Evolutionary conservation across 768 basidiomycete species (phyloP), one percentile per base, ranked within the genome.

Genomic region (Lanmaoa pseudosensibilis): DNA sequence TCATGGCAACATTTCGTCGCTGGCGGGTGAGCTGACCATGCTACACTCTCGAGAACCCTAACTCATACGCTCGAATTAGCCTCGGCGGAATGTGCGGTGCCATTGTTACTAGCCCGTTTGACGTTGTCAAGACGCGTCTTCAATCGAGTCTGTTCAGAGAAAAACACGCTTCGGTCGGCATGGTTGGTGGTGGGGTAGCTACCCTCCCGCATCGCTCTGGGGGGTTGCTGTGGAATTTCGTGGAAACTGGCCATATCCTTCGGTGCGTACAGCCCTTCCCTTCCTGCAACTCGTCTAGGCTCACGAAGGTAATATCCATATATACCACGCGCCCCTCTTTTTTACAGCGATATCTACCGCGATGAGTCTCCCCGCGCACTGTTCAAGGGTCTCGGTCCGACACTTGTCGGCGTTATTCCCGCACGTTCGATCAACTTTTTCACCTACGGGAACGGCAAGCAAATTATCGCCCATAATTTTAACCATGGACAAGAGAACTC

Each of bases 381-480:
- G 0, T 98, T 98, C 80, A 94, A 89, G 68, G 97, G 97, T 46
- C 83, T 99, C 15, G 94, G 92, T 0, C 93, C 97, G 1, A 96
- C 93, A 0, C 80, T 99, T 0, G 92, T 98, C 32, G 97, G 97
- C 51, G 95, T 91, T 53, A 82, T 99, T 38, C 97, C 97, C 0
- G 96, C 96, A 0, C 86, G 95, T 52, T 94, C 95, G 4, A 98
- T 98, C 76, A 92, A 96, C 73, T 99, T 99, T 74, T 98, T 91
- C 79, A 88, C 91, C 19, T 99, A 99, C 62, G 97, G 96, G 32
- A 98, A 97, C 67, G 94, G 94, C 47, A 99, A 99, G 70, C 88
- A 87, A 44, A 73, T 96, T 54, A 90, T 97, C 49, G 94, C 97
- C 21, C 78, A 89, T 45, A 70, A 79, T 18, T 92, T 95, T 73